Base-by-base conservation (phyloP, 2,329 filamentous ascomycete genomes). In the Ramularia endophylla region DNA sequence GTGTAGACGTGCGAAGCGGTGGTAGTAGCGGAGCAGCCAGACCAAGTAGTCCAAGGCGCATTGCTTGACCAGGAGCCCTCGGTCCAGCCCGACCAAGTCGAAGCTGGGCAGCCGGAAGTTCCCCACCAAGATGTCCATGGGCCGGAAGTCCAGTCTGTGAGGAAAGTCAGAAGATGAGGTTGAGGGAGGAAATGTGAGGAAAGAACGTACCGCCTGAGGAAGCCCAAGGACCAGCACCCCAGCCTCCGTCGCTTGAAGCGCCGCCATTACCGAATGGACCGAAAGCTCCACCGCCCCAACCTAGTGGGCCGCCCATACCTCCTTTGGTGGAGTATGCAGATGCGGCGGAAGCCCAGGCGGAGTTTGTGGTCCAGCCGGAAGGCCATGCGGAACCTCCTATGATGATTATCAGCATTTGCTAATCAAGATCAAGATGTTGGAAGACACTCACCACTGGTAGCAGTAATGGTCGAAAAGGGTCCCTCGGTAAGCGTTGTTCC, bases 41-140 rank as follows among this genome's bases (percentile, higher is more conserved):
- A 46, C 61, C 61, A 63, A 15, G 53, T 58, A 1, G 61, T 63
- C 61, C 61, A 63, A 3, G 61, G 61, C 13, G 60, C 58, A 37
- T 49, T 40, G 11, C 55, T 53, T 5, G 46, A 48, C 57, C 58
- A 63, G 12, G 56, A 36, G 20, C 52, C 58, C 15, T 46, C 51
- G 0, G 61, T 63, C 61, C 61, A 63, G 33, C 59, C 58, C 54
- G 47, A 50, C 60, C 60, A 63, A 15, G 60, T 62, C 39, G 44
- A 53, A 3, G 46, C 50, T 8, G 61, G 61, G 44, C 61, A 63
- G 4, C 50, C 59, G 28, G 45, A 41, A 22, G 53, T 56, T 12
- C 60, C 60, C 61, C 61, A 63, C 61, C 61, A 63, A 18, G 41
- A 48, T 9, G 61, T 63, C 61, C 61, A 63, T 2, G 60, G 53